Conservation (phyloP, 1,139 yeast species). For the Blastobotrys ciferrii region DNA sequence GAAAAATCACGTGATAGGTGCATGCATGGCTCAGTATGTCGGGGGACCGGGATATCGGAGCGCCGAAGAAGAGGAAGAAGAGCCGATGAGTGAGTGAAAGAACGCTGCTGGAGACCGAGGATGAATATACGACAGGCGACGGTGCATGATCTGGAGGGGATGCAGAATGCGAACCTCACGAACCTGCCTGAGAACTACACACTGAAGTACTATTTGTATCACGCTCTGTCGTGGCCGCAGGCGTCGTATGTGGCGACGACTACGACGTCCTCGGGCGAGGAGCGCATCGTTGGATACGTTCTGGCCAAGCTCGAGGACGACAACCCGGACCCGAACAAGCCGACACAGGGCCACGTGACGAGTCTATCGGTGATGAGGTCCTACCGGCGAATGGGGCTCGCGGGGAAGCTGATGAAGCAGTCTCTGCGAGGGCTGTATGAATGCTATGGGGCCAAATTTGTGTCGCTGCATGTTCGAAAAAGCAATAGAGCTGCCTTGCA, state of each 20-base stretch:
- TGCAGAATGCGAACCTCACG: conserved; percentile 93
- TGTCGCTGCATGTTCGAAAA: conserved; percentile 89
- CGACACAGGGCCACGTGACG: conserved; percentile 91
- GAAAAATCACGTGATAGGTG: too few species aligned
- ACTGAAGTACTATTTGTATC: conserved; percentile 90
- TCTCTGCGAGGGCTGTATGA: conserved; percentile 80
- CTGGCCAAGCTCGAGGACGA: conserved; percentile 92
- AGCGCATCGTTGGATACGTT: conserved; percentile 89
- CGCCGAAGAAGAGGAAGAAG: too few species aligned
- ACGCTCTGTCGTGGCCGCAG: conserved; percentile 94
- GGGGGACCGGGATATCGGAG: too few species aligned
- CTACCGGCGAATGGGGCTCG: conserved; percentile 91
- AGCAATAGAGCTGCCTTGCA: conserved; percentile 94
- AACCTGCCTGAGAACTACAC: conserved; percentile 94
- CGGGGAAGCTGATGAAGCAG: conserved; percentile 90
- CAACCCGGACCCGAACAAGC: conserved; percentile 45
- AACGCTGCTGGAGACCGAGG: too few species aligned
- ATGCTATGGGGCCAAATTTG: conserved; percentile 77
- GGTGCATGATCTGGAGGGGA: conserved; percentile 81
- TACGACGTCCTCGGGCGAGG: conserved; percentile 49
- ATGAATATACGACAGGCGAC: conserved; percentile 89
- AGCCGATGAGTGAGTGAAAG: too few species aligned
- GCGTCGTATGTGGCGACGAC: conserved; percentile 95
- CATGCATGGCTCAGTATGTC: not conserved
- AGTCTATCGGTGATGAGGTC: conserved; percentile 94